Percentiles rank a stretch among this genome's conserved stretches.
Conservation (phyloP, 2,329 filamentous ascomycete genomes). For the Beauveria varroae region DNA sequence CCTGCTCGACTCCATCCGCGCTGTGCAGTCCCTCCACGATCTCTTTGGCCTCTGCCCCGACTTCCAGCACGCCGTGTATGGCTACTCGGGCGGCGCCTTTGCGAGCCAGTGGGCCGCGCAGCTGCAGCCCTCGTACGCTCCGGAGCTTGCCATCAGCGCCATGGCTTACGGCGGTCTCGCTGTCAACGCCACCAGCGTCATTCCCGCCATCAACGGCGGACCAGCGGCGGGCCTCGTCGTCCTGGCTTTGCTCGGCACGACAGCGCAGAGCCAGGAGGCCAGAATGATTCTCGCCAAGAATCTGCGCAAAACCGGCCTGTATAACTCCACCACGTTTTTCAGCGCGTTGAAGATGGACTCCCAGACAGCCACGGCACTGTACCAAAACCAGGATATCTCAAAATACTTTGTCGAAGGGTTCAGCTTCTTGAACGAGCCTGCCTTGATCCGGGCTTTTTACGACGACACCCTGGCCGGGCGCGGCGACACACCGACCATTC, state of each 20-base stretch:
- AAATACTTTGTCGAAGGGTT: constrained; percentile 9
- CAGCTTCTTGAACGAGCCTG: not conserved
- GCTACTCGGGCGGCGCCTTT: constrained; percentile 48
- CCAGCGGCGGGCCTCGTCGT: constrained; percentile 15
- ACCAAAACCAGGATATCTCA: not conserved
- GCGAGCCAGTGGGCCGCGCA: constrained; percentile 46
- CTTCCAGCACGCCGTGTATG: constrained; percentile 39
- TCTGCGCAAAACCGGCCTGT: constrained; percentile 2
- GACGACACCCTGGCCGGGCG: not conserved
- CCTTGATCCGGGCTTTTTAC: not conserved
- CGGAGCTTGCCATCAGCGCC: constrained; percentile 41
- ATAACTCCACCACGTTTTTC: constrained; percentile 5
- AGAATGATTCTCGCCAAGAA: not conserved
- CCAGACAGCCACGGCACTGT: not conserved
- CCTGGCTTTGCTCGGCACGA: constrained; percentile 16
- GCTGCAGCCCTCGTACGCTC: constrained; percentile 43
- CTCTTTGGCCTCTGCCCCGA: constrained; percentile 25
- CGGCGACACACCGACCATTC: not conserved
- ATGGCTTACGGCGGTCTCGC: constrained; percentile 42
- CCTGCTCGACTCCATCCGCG: constrained; percentile 37
- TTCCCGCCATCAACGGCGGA: constrained; percentile 26
- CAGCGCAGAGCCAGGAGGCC: constrained; percentile 17
- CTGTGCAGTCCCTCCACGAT: constrained; percentile 24
- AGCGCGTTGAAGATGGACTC: not conserved
- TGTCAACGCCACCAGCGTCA: constrained; percentile 30